Percentiles rank a stretch among this genome's conserved stretches.
These are phyloP conservation scores for Ogataea henricii DNA, from an alignment of 805 yeast genomes.

Conservation along the genomic window DNA sequence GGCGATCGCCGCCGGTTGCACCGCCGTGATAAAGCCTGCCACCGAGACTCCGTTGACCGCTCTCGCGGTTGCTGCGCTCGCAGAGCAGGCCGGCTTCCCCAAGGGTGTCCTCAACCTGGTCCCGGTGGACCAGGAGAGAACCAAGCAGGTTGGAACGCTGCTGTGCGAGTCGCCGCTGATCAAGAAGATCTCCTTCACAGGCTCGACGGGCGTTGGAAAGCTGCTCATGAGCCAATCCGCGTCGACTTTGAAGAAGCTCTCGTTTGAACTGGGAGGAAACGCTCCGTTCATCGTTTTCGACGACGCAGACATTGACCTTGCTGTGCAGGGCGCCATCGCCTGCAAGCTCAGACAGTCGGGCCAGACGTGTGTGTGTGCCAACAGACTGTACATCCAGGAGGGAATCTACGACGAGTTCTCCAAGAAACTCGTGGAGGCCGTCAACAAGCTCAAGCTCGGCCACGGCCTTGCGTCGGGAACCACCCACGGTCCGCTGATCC, in stretches of 20 bases:
- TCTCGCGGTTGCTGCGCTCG: constrained; percentile 61
- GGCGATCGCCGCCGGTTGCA: constrained; percentile 79
- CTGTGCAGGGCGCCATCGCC: constrained; percentile 65
- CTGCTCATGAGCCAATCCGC: constrained; percentile 62
- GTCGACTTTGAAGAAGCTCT: constrained; percentile 65
- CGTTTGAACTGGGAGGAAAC: constrained; percentile 79
- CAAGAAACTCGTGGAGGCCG: constrained; percentile 46
- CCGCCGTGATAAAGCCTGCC: constrained; percentile 77
- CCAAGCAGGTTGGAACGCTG: constrained; percentile 54
- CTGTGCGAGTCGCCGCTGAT: constrained; percentile 58
- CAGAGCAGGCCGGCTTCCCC: constrained; percentile 70
- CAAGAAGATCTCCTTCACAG: constrained; percentile 74
- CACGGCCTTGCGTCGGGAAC: constrained; percentile 58
- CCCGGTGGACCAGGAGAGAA: constrained; percentile 45
- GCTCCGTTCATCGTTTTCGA: constrained; percentile 78
- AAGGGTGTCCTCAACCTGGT: constrained; percentile 67
- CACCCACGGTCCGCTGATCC: constrained; percentile 79
- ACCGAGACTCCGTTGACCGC: constrained; percentile 75
- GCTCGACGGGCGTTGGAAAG: constrained; percentile 75
- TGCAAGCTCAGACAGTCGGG: constrained; percentile 77
- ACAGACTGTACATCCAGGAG: constrained; percentile 67
- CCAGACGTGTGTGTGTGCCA: constrained; percentile 82
- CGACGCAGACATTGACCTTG: constrained; percentile 67
- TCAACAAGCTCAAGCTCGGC: constrained; percentile 55
- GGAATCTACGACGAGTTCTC: constrained; percentile 65